Base-by-base conservation (phyloP, 1,284 basidiomycete genomes). In the Schizopora paradoxa region DNA sequence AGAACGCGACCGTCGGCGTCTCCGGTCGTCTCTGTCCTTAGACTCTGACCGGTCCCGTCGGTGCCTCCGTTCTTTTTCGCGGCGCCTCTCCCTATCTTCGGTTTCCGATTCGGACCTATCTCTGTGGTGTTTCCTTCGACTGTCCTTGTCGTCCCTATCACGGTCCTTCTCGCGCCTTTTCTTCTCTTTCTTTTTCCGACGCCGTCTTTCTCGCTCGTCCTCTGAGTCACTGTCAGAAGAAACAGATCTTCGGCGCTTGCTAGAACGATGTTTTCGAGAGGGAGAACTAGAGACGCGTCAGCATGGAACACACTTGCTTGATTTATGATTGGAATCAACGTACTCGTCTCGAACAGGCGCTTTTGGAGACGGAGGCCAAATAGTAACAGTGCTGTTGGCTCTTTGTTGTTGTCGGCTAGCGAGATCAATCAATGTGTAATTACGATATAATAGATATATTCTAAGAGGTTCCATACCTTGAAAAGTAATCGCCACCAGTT, bases 311-410 rank as follows among this genome's bases (percentile, higher is more conserved):
- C 6, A 47, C 31, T 45, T 38, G 41, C 22, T 18, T 8, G 25
- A 21, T n/a, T 36, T 22, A 27, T 16, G 41, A 43, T 27, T 21
- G 4, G 35, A 45, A 34, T 28, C 19, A 22, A 72, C 83, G 41
- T 66, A 89, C 85, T 76, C 54, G 45, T 68, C 63, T 22, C 78
- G 72, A 41, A 71, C 65, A 43, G 78, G 76, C 21, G 73, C 76
- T 55, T 85, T 84, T 0, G 92, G 92, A 3, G 91, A 94, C 1
- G 79, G 65, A 0, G 92, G 92, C 92, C 92, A 96, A 40, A 93
- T 74, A 53, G 76, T 76, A 2, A 86, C 61, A 4, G 73, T 73
- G 8, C 68, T 80, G 2, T 60, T 69, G 51, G 86, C 82, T 43
- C 92, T 72, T 60, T 91, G 80, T 47, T 72, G 61, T 42, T 89